phyloP scores from a whole-genome alignment of 192 early-diverging fungal species.

The Thamnidium elegans region DNA sequence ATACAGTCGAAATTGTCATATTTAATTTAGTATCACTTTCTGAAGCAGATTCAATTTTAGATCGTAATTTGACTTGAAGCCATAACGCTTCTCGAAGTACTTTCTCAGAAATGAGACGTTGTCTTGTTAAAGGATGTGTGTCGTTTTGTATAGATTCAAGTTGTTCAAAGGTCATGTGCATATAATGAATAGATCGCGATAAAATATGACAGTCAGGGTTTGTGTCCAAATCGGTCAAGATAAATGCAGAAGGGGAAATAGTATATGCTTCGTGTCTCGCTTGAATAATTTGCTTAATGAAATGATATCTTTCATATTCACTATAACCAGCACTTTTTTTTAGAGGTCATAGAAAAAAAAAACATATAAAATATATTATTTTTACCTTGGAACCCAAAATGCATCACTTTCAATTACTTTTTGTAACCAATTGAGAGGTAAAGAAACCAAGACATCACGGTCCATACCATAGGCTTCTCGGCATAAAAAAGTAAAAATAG shows the following conservation, averaged over 20 bases:
- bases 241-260: neutral
- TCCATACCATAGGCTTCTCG: constrained; percentile 49
- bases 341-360: neutral
- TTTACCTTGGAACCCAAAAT: constrained; percentile 54
- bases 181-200: constrained; percentile 44
- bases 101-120: constrained; percentile 31
- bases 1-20: constrained; percentile 12
- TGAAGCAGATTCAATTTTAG: constrained; percentile 38
- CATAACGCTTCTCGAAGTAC: constrained; percentile 50
- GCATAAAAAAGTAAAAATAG: constrained; percentile 51
- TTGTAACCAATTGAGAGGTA: constrained; percentile 45
- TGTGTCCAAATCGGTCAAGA: neutral
- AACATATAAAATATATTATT: neutral
- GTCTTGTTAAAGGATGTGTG: constrained; percentile 33
- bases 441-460: constrained; percentile 27
- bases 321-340: neutral
- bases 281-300: constrained; percentile 28
- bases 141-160: constrained; percentile 43
- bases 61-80: constrained; percentile 48
- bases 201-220: constrained; percentile 25
- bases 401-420: constrained; percentile 48
- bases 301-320: constrained; percentile 55
- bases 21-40: constrained; percentile 33
- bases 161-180: constrained; percentile 55
- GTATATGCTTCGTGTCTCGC: neutral